Conservation (phyloP, 192 early-diverging fungal species). For the Chytriomyces confervae region DNA sequence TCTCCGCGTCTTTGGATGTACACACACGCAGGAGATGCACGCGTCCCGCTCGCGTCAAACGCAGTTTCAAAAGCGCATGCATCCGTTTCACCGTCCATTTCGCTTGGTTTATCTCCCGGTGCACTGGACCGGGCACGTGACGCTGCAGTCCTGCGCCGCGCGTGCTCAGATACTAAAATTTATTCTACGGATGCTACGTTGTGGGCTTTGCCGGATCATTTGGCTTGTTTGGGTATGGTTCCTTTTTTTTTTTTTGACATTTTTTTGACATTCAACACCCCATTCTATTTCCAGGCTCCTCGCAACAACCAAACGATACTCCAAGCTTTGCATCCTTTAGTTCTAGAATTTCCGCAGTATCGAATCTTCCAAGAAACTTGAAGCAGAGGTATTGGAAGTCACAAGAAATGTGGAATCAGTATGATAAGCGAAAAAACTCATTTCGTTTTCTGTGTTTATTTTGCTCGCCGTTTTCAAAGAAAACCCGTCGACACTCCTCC, state of each 20-base stretch:
- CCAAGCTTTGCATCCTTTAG: conserved; percentile 16
- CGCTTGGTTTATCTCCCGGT: background rate
- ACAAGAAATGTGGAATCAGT: background rate
- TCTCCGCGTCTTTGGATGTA: conserved; percentile 22
- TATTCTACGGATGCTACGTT: background rate
- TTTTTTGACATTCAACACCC: background rate
- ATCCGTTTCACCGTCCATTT: background rate
- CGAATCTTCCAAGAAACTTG: conserved; percentile 1
- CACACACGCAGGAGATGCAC: background rate
- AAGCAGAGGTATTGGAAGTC: conserved; percentile 11
- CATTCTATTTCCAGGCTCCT: background rate
- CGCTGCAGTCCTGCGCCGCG: conserved; percentile 13
- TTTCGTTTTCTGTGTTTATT: too few relatives aligned
- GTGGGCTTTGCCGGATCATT: conserved; percentile 17
- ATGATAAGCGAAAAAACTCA: too few relatives aligned
- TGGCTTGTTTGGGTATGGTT: conserved; percentile 14
- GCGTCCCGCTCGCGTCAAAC: background rate
- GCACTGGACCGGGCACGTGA: conserved; percentile 17
- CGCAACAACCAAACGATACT: background rate
- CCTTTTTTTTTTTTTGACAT: background rate
- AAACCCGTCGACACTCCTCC: conserved; percentile 24
- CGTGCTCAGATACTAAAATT: background rate
- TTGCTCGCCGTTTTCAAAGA: conserved; percentile 12
- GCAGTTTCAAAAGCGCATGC: background rate
- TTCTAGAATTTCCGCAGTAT: conserved; percentile 3